phyloP scores from a whole-genome alignment of 352 stramenopile species.

The Globisporangium nodosum region DNA sequence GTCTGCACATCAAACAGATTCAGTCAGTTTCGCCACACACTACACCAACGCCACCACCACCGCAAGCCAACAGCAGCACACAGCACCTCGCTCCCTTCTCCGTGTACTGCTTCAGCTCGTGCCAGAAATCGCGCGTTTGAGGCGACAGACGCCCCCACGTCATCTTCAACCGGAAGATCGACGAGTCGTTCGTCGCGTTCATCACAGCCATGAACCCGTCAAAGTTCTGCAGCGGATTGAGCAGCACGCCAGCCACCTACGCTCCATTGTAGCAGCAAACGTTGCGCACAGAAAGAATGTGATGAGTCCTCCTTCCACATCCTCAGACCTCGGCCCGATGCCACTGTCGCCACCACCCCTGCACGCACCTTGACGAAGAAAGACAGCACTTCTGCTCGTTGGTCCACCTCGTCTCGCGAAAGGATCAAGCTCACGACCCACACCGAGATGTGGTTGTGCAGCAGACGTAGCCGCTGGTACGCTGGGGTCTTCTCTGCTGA shows the following conservation, averaged over 20 bases:
- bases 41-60: neutral
- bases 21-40: neutral
- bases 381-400: conserved; percentile 71
- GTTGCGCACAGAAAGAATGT: neutral
- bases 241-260: conserved; percentile 63
- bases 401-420: conserved; percentile 64
- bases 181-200: conserved; percentile 86
- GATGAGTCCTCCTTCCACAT: neutral
- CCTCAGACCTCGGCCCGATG: neutral
- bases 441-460: conserved; percentile 84
- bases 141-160: conserved; percentile 71
- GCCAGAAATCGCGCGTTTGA: conserved; percentile 72
- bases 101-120: conserved; percentile 76
- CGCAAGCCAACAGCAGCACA: neutral
- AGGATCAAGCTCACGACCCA: conserved; percentile 86
- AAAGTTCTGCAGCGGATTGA: conserved; percentile 79
- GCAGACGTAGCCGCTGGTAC: conserved; percentile 73
- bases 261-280: no score
- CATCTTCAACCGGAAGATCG: conserved; percentile 83
- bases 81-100: conserved; percentile 67
- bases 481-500: conserved; percentile 73
- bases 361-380: conserved; percentile 74
- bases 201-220: conserved; percentile 89
- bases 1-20: conserved; percentile 15
- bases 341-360: neutral